Evolutionary conservation across 1,139 yeast genomes (phyloP).

Genomic region (Geotrichum histeridarum): DNA sequence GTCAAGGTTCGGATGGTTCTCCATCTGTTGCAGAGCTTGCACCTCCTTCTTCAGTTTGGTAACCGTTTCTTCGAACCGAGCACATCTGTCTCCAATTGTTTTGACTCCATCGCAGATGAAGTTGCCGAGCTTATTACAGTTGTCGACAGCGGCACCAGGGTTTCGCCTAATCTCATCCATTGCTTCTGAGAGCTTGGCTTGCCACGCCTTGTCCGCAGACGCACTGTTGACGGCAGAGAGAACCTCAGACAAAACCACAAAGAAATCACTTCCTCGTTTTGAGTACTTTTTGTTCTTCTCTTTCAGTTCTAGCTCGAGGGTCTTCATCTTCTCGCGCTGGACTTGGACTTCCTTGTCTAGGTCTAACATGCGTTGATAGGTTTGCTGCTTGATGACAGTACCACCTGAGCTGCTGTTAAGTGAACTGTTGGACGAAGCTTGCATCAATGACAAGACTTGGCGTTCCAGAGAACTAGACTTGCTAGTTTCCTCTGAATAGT

Average conservation of each 20-base stretch:
- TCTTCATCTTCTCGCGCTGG: conserved; percentile 7
- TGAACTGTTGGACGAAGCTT: not conserved
- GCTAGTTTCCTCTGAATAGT: conserved; percentile 4
- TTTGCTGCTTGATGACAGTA: conserved; percentile 14
- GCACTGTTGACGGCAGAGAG: not conserved
- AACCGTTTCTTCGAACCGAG: not conserved
- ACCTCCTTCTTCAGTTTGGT: not conserved
- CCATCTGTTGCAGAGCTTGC: not conserved
- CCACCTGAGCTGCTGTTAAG: conserved; percentile 6
- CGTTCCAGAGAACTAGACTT: conserved; percentile 1
- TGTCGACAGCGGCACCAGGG: conserved; percentile 9
- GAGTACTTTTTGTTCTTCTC: conserved; percentile 10
- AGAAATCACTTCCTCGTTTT: conserved; percentile 14
- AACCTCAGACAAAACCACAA: conserved; percentile 12
- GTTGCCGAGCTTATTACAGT: conserved; percentile 7
- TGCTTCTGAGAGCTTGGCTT: conserved; percentile 2
- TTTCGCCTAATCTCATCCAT: conserved; percentile 8
- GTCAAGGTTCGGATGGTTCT: not conserved
- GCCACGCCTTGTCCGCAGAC: conserved; percentile 13
- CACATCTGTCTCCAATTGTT: conserved; percentile 3
- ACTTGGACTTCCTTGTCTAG: conserved; percentile 15
- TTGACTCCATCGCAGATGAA: conserved; percentile 13
- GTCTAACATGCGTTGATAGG: conserved; percentile 19
- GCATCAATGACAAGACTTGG: not conserved
- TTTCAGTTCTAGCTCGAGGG: conserved; percentile 8